Conservation (phyloP, 805 yeast genomes). For the Tetrapisispora namnaoensis region DNA sequence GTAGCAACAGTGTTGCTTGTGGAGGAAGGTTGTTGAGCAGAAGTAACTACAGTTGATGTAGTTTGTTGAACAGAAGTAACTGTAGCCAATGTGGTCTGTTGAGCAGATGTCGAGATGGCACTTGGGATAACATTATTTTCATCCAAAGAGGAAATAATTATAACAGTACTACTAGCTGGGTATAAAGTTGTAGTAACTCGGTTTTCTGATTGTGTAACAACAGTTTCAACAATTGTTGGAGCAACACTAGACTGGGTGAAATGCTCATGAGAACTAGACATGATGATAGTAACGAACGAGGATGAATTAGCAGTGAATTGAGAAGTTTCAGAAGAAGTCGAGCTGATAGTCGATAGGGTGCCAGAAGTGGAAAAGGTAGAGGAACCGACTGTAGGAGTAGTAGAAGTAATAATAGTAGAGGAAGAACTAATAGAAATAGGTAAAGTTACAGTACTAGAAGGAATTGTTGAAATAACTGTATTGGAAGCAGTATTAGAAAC, state of each 20-base stretch:
- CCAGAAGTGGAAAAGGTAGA: background rate
- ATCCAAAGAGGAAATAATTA: background rate
- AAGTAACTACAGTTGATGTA: constrained; percentile 6
- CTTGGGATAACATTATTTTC: background rate
- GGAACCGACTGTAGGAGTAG: constrained; percentile 5
- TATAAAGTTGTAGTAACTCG: constrained; percentile 3
- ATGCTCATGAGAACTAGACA: constrained; percentile 5
- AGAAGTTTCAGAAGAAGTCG: constrained; percentile 6
- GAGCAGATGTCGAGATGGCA: background rate
- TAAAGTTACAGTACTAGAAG: constrained; percentile 5
- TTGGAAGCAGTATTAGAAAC: background rate
- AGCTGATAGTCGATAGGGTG: constrained; percentile 1
- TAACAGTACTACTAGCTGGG: background rate
- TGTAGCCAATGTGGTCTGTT: background rate
- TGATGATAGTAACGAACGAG: background rate
- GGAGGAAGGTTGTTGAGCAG: background rate
- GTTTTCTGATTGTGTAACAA: constrained; percentile 1
- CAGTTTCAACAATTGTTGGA: constrained; percentile 1
- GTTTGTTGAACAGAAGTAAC: constrained; percentile 3
- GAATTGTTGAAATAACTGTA: constrained; percentile 5
- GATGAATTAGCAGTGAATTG: constrained; percentile 4
- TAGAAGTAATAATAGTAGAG: constrained; percentile 10
- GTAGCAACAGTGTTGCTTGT: background rate
- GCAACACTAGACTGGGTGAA: constrained; percentile 3
- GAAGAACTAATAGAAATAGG: constrained; percentile 4